Percentiles rank a stretch among this genome's conserved stretches.
Evolutionary conservation across 192 early-diverging fungal species (phyloP).

Genomic region (Phycomyces nitens): DNA sequence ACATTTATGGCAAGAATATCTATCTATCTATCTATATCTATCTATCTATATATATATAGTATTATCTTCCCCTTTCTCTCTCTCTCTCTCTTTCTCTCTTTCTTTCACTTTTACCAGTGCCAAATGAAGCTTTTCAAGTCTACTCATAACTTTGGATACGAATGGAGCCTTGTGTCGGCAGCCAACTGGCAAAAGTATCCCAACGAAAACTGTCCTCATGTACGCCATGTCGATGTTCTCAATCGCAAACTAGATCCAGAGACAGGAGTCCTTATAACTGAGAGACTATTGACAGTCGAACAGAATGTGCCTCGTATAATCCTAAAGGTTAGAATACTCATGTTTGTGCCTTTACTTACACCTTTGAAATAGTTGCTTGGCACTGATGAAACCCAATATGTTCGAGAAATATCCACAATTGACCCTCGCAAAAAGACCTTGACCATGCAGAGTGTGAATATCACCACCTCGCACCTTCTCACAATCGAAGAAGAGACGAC

Average conservation of each 20-base stretch:
- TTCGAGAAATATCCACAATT: constrained; percentile 85
- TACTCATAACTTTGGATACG: constrained; percentile 73
- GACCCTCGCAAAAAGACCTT: constrained; percentile 73
- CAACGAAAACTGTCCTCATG: constrained; percentile 89
- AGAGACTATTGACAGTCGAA: constrained; percentile 84
- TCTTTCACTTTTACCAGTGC: not conserved
- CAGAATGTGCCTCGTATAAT: constrained; percentile 85
- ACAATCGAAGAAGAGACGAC: constrained; percentile 82
- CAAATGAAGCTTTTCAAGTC: constrained; percentile 86
- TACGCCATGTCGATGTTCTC: constrained; percentile 87
- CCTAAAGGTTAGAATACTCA: constrained; percentile 47
- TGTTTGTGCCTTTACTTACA: not conserved
- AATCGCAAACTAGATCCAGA: constrained; percentile 74
- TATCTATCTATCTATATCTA: no score
- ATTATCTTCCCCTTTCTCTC: no score
- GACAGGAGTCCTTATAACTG: constrained; percentile 83
- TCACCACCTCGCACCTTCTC: constrained; percentile 82
- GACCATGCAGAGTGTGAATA: constrained; percentile 77
- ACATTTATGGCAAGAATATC: no score
- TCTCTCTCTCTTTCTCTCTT: not conserved
- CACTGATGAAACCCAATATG: constrained; percentile 69
- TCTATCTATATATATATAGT: no score
- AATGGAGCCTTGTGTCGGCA: constrained; percentile 77
- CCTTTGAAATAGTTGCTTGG: constrained; percentile 59
- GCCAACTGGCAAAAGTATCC: constrained; percentile 99